Base-by-base conservation (phyloP, 768 basidiomycete species). In the Mycena metata region DNA sequence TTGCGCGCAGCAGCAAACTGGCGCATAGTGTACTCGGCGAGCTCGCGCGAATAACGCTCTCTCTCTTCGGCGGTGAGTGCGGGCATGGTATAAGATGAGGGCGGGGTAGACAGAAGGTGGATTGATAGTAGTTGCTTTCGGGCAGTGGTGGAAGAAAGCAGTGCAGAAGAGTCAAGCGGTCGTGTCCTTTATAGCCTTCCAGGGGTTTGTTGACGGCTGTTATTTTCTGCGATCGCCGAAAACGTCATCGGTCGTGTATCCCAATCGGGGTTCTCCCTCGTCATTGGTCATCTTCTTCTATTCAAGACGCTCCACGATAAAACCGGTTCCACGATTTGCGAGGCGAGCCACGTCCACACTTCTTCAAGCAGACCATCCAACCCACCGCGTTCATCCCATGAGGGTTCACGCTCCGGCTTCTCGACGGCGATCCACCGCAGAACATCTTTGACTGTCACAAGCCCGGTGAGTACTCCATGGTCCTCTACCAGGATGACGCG, bases 381-480 rank as follows among this genome's bases (percentile, higher is more conserved):
- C n/a, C 90, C 89, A 6, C 89, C 90, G 45, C 84, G 82, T 66
- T 88, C 85, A 72, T 88, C 87, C 88, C 88, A 89, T 13, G 87
- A 87, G 15, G 83, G 84, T 52, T 85, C 81, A 51, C 81, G 82
- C 41, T 84, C 84, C 17, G 85, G 83, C 65, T 85, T 85, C 73
- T 88, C 86, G 33, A 85, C 86, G 17, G 88, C 84, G 64, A 93
- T 97, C 75, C 96, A 95, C 59, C 91, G 91, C 17, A 99, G 81
- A 5, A 98, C 95, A 74, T 99, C 98, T 77, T 99, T 99, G 52
- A 99, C 94, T 0, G 96, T 98, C 41, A 98, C 90, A 33, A 99
- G 83, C 1, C 98, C 98, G 11, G 85, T 88, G 13, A 99, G 84
- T 39, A 82, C 79, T 12, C 97, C 97, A 73, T 92, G 89, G 65